Base-by-base conservation (phyloP, 805 yeast species). In the Sugiyamaella valdiviana region DNA sequence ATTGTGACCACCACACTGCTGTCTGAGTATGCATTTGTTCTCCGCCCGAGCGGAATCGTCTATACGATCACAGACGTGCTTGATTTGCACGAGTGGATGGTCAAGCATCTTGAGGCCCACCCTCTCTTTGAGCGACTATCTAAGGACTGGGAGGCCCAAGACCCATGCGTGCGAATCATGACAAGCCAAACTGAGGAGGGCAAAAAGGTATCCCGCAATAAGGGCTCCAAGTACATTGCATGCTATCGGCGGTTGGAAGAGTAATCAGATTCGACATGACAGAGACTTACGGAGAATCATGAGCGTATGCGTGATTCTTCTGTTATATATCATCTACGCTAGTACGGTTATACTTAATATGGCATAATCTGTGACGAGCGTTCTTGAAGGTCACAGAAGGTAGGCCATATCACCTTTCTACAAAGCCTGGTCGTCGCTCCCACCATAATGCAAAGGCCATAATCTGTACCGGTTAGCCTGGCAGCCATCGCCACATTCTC, bases 61-160 rank as follows among this genome's bases (percentile, higher is more conserved):
- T 93, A 93, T 67, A 93, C 99, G 0, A 93, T 93, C 60, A 93
- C 99, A 1, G 99, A 93, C 64, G 99, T 93, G 39, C 74, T 80
- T 59, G 99, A 93, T 64, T 71, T 93, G 56, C 98, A 93, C 64
- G 72, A 81, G 36, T 91, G 99, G 99, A 93, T 93, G 99, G 95
- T 82, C 16, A 75, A 80, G 60, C 99, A 93, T 68, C 69, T 93
- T 48, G 89, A 85, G 49, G 85, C 77, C 51, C 99, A 93, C 67
- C 97, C 98, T 2, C 68, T 93, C 60, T 93, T 93, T 63, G 88
- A 82, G 67, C 78, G 97, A 57, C 75, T 89, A 54, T 68, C 76
- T 39, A 71, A 77, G 52, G 90, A 85, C 54, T 88, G 95, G 86
- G 97, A 90, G 67, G 64, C 66, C 2, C 67, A 72, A 19, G 99